A percentile compares a stretch with the other conserved stretches of the same genome.
Evolutionary conservation across 495 filamentous ascomycete species (phyloP).

Genomic region (Penicillium soppii): DNA sequence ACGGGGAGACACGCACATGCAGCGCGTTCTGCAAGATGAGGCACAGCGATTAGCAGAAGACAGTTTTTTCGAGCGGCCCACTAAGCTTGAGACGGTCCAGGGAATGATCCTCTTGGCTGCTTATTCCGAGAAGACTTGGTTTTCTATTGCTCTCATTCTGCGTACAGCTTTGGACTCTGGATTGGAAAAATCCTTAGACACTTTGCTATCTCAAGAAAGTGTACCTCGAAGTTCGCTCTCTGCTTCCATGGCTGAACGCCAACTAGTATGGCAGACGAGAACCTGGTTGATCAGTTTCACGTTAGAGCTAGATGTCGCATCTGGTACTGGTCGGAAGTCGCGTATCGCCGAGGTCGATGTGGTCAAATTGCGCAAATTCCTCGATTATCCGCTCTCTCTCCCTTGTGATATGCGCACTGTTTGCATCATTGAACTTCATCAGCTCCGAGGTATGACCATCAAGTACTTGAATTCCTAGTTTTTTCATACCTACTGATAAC

Average conservation of each 20-base stretch:
- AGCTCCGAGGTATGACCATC: conserved; percentile 32
- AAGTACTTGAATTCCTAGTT: background rate
- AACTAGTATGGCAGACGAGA: conserved; percentile 42
- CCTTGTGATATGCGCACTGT: conserved; percentile 44
- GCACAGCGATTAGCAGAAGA: conserved; percentile 44
- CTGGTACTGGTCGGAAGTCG: conserved; percentile 43
- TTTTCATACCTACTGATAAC: background rate
- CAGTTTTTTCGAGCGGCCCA: conserved; percentile 44
- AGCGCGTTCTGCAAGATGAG: conserved; percentile 45
- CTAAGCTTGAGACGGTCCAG: conserved; percentile 43
- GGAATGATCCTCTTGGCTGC: conserved; percentile 46
- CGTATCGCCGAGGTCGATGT: conserved; percentile 42
- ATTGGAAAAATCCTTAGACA: conserved; percentile 42
- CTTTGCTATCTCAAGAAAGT: conserved; percentile 34
- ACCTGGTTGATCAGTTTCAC: conserved; percentile 46
- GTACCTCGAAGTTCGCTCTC: conserved; percentile 40
- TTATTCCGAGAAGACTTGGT: conserved; percentile 48
- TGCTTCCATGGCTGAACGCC: conserved; percentile 40
- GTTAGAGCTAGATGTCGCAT: conserved; percentile 42
- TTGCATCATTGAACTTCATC: conserved; percentile 43
- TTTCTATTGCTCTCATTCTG: conserved; percentile 43
- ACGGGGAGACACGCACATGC: conserved; percentile 39
- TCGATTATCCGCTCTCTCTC: conserved; percentile 44
- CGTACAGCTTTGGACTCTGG: conserved; percentile 44
- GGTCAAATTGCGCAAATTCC: conserved; percentile 36